Percentiles rank a stretch among this genome's conserved stretches.
phyloP scores from a whole-genome alignment of 1,139 yeast genomes.

The Lodderomyces orthopsilosis region DNA sequence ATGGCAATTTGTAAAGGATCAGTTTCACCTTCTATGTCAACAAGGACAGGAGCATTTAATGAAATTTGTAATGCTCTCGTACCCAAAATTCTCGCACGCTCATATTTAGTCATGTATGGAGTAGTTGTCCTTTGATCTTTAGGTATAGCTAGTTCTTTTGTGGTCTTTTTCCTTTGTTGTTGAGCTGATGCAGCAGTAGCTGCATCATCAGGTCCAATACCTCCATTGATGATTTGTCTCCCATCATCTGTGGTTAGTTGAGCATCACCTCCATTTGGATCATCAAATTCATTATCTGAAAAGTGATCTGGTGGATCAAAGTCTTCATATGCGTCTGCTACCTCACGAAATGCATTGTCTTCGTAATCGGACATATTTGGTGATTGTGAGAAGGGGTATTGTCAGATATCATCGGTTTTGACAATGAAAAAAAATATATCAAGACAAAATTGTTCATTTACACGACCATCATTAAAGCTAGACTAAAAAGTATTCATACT shows the following conservation, averaged over 20 bases:
- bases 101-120: constrained; percentile 98
- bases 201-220: constrained; percentile 56
- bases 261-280: constrained; percentile 36
- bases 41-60: constrained; percentile 97
- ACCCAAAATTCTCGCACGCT: constrained; percentile 93
- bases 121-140: constrained; percentile 89
- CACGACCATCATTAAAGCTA: neutral
- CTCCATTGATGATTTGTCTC: constrained; percentile 66
- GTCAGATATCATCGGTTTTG: neutral
- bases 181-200: constrained; percentile 27
- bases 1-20: constrained; percentile 98
- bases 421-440: neutral
- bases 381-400: constrained; percentile 1
- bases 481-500: too few species aligned
- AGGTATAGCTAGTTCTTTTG: constrained; percentile 83
- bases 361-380: constrained; percentile 46
- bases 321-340: constrained; percentile 75
- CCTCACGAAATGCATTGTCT: constrained; percentile 67
- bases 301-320: constrained; percentile 75
- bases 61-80: constrained; percentile 96
- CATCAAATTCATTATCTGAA: constrained; percentile 57
- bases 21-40: constrained; percentile 97
- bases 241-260: constrained; percentile 72
- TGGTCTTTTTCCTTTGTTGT: constrained; percentile 43
- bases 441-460: neutral